Evolutionary conservation across 1,139 yeast species (phyloP), one percentile per base, ranked within the genome.

Genomic region (Sugiyamaella paludigena): DNA sequence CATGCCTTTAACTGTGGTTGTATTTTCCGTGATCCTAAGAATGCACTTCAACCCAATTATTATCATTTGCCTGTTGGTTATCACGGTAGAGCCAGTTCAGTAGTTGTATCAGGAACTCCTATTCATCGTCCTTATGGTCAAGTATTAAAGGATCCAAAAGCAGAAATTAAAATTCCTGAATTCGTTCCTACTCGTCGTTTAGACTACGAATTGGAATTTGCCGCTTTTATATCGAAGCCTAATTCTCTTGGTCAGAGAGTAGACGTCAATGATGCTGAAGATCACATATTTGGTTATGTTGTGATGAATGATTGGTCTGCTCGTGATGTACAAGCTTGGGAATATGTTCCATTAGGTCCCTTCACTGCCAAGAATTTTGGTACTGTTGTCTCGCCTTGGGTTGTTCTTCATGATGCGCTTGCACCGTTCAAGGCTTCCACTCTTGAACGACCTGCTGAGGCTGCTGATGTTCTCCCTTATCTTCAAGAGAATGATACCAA

Each of bases 301-400:
- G 26, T 61, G 35, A 54, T 61, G 62, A 61, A 61, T 45, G 65
- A 61, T 44, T 59, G 64, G 64, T 55, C 59, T 33, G 51, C 65
- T 4, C 48, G 65, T 15, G 65, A 61, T 38, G 44, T 61, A 29
- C 65, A 61, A 40, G 60, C 61, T 1, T 61, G 64, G 63, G 65
- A 61, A 38, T 58, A 58, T 40, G 61, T 59, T 7, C 65, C 65
- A 7, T 55, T 61, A 10, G 65, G 65, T 4, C 65, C 65, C 1
- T 61, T 61, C 47, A 51, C 59, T 9, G 59, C 60, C 11, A 61
- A 61, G 50, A 60, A 56, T 43, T 61, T 61, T 43, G 63, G 58
- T 28, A 61, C 65, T 2, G 52, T 61, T 1, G 52, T 61, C 12
- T 55, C 62, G 1, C 57, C 64, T 6, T 61, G 65, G 65, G 58